Conservation (phyloP, 2,329 filamentous ascomycete genomes). For the Periglandula ipomoeae region DNA sequence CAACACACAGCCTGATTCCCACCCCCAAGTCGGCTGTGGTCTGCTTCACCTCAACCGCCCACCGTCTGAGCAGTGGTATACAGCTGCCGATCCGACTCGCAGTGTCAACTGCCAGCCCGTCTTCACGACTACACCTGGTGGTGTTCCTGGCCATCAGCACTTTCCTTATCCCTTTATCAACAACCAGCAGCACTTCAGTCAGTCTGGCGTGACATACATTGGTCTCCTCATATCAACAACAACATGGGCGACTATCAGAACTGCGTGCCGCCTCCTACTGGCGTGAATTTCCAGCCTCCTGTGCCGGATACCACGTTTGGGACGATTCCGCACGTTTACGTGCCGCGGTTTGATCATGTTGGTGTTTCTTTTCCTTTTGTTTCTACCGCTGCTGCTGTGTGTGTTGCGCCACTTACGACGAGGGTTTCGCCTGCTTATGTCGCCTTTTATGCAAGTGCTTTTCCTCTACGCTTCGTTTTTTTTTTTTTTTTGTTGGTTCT, state of each 20-base stretch:
- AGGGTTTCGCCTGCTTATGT: slow-evolving; percentile 23
- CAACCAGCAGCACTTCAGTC: slow-evolving; percentile 7
- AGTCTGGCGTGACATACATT: not conserved
- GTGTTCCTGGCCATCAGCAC: not conserved
- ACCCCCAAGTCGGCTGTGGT: slow-evolving; percentile 12
- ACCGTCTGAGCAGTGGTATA: slow-evolving; percentile 22
- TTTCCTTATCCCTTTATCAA: slow-evolving; percentile 8
- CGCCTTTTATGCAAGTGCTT: slow-evolving; percentile 32
- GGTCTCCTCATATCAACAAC: slow-evolving; percentile 4
- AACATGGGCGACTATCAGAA: slow-evolving; percentile 34
- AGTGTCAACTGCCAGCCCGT: slow-evolving; percentile 14
- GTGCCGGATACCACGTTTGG: slow-evolving; percentile 49
- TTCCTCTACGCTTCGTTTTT: not conserved
- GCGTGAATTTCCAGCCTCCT: slow-evolving; percentile 48
- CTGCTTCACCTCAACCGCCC: slow-evolving; percentile 12
- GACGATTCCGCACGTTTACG: slow-evolving; percentile 44
- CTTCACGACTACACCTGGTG: slow-evolving; percentile 1
- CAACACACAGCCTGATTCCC: slow-evolving; percentile 8
- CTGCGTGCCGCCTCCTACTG: slow-evolving; percentile 29
- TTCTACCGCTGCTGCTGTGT: slow-evolving; percentile 16
- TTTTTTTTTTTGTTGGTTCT: not conserved
- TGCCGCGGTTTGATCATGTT: slow-evolving; percentile 42
- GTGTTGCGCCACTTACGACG: slow-evolving; percentile 16
- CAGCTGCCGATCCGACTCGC: slow-evolving; percentile 24
- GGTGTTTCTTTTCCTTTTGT: slow-evolving; percentile 15